Evolutionary conservation across 2,329 filamentous ascomycete species (phyloP), one percentile per base, ranked within the genome.

Genomic region (Paraphoma sp.): DNA sequence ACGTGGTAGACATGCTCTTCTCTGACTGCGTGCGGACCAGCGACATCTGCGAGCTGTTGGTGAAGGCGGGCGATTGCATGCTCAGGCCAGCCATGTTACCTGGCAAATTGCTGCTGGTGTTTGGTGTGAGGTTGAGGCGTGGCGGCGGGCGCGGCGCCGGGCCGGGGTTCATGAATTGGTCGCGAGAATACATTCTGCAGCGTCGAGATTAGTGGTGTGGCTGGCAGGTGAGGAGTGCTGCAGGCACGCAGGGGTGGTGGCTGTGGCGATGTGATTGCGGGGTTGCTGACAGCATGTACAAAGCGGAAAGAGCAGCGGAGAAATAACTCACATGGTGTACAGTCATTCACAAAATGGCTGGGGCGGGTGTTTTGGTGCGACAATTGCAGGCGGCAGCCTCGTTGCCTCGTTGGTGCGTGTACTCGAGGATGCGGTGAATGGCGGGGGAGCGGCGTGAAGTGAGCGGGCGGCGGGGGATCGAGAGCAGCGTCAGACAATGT

Each of bases 111-210:
- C 88, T 91, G 68, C 82, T 80, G 60, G 87, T 86, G 74, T 86
- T 90, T 59, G 89, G 93, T 42, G 90, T 92, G 58, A 96, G 84
- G 69, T 89, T 88, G 65, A 97, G 86, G 72, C 91, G 89, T 59
- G 93, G 91, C 17, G 94, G 95, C 59, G 95, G 94, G 70, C 91
- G 89, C 64, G 95, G 95, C 66, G 95, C 94, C 68, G 95, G 94
- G 64, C 95, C 93, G 60, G 95, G 93, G 78, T 98, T 98, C 91
- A 98, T 96, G 81, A 98, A 98, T 69, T 88, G 86, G 62, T 85
- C 84, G 58, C 83, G 79, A 43, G 84, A 80, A 77, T 88, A 89
- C 70, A 87, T 82, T 64, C 84, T 86, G 73, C n/a, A 8, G 43
- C 31, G 45, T 17, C 18, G 54, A 36, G 47, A 43, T 70, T 53